Conservation (phyloP, 2,329 filamentous ascomycete genomes). For the Fusarium sp. region DNA sequence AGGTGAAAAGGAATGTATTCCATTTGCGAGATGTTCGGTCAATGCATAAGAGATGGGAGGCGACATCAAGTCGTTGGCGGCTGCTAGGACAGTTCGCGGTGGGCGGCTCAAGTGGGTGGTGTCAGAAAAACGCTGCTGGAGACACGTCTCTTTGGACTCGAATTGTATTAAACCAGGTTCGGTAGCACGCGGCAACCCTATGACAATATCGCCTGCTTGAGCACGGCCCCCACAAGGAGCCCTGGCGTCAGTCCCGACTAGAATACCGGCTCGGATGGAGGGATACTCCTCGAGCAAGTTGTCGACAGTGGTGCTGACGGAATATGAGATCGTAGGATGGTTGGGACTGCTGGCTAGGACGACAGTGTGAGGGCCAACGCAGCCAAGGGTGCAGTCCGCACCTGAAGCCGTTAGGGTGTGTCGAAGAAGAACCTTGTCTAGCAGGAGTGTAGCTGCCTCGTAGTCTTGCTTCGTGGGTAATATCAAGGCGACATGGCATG, state of each 20-base stretch:
- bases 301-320: not conserved
- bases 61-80: rapidly evolving
- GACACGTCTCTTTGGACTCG: rapidly evolving
- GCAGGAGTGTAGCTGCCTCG: rapidly evolving
- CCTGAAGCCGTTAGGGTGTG: not conserved
- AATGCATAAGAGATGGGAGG: rapidly evolving
- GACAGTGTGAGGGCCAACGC: not conserved
- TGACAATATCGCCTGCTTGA: not conserved
- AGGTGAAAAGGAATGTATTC: too few relatives aligned
- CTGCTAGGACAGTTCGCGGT: rapidly evolving
- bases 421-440: rapidly evolving
- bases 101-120: not conserved
- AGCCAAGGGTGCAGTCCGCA: not conserved
- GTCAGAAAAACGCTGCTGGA: rapidly evolving
- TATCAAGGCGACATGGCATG: not conserved
- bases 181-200: rapidly evolving
- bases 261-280: not conserved
- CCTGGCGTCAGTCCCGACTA: not conserved
- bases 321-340: rapidly evolving
- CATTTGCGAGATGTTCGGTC: rapidly evolving
- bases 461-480: not conserved
- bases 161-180: constrained; percentile 8
- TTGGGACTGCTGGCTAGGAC: not conserved
- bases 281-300: not conserved
- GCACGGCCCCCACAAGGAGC: not conserved